Percentiles rank a stretch among this genome's conserved stretches.
These are phyloP conservation scores for Radiomyces spectabilis DNA, from an alignment of 192 early-diverging fungal species.

Conservation along the genomic window DNA sequence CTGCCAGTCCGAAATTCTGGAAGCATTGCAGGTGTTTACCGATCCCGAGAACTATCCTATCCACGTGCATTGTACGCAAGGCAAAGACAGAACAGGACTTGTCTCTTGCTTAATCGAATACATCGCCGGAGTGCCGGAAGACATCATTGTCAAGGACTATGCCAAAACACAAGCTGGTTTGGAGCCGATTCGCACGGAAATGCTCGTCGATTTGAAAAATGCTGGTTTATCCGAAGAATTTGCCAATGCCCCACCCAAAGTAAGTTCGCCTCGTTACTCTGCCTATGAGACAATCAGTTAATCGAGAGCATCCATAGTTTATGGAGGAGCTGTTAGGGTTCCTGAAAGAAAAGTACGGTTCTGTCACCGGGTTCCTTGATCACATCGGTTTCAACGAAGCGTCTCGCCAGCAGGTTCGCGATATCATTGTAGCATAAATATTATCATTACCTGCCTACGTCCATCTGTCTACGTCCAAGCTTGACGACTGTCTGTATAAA, in stretches of 20 bases:
- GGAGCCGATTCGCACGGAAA: conserved; percentile 29
- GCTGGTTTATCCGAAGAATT: conserved; percentile 47
- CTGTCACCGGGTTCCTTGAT: conserved; percentile 8
- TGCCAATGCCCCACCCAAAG: conserved; percentile 39
- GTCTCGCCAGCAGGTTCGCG: conserved; percentile 9
- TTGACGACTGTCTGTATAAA: no score
- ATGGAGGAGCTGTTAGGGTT: conserved; percentile 16
- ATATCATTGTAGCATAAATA: conserved; percentile 14
- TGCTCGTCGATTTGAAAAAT: conserved; percentile 42
- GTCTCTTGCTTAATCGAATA: conserved; percentile 43
- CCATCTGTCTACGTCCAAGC: no score
- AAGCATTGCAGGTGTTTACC: conserved; percentile 42
- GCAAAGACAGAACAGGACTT: conserved; percentile 63
- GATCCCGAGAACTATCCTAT: conserved; percentile 48
- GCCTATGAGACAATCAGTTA: not conserved
- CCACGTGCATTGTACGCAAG: conserved; percentile 58
- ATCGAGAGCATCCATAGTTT: conserved; percentile 6
- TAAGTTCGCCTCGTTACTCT: conserved; percentile 13
- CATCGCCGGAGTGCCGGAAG: conserved; percentile 44
- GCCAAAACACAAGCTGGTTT: conserved; percentile 37
- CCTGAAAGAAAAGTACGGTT: conserved; percentile 14
- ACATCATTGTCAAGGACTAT: conserved; percentile 51
- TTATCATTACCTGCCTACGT: no score
- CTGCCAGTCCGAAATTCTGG: conserved; percentile 38
- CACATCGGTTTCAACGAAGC: conserved; percentile 10